A percentile compares a stretch with the other conserved stretches of the same genome.
Conservation (phyloP, 2,329 filamentous ascomycete genomes). For the Alternaria tenuissima region DNA sequence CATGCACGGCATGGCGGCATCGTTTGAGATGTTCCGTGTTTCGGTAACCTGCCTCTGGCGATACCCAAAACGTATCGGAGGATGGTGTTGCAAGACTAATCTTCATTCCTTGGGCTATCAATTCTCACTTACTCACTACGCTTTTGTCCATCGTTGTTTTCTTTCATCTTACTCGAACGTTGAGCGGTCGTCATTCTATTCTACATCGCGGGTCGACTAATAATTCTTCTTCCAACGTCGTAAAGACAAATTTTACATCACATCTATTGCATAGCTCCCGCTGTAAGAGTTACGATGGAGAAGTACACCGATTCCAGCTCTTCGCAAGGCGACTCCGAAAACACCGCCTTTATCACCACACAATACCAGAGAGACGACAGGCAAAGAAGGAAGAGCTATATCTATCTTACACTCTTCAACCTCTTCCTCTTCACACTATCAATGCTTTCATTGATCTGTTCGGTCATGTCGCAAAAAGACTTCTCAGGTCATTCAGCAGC, state of each 20-base stretch:
- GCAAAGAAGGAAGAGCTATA: constrained; percentile 29
- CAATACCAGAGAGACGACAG: constrained; percentile 34
- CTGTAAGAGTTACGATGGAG: constrained; percentile 31
- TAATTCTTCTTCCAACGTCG: constrained; percentile 1
- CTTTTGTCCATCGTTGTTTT: constrained; percentile 8
- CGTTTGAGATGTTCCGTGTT: constrained; percentile 18
- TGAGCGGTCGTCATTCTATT: constrained; percentile 21
- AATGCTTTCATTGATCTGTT: constrained; percentile 40
- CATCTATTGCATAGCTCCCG: neutral
- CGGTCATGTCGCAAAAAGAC: constrained; percentile 42
- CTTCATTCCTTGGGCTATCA: neutral
- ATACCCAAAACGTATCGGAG: constrained; percentile 1
- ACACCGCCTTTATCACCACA: constrained; percentile 39
- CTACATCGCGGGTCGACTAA: constrained; percentile 34
- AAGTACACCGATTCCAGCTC: constrained; percentile 32
- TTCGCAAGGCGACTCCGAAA: constrained; percentile 36
- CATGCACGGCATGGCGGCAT: neutral
- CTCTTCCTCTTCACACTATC: constrained; percentile 46
- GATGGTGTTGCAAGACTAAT: neutral
- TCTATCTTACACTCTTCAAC: constrained; percentile 44
- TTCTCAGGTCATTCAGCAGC: constrained; percentile 35
- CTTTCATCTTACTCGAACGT: constrained; percentile 9
- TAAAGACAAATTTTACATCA: too few relatives aligned
- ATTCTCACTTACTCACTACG: neutral
- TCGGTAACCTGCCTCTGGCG: constrained; percentile 9